Conservation (phyloP, 495 filamentous ascomycete genomes). For the Haplographium delicatum region DNA sequence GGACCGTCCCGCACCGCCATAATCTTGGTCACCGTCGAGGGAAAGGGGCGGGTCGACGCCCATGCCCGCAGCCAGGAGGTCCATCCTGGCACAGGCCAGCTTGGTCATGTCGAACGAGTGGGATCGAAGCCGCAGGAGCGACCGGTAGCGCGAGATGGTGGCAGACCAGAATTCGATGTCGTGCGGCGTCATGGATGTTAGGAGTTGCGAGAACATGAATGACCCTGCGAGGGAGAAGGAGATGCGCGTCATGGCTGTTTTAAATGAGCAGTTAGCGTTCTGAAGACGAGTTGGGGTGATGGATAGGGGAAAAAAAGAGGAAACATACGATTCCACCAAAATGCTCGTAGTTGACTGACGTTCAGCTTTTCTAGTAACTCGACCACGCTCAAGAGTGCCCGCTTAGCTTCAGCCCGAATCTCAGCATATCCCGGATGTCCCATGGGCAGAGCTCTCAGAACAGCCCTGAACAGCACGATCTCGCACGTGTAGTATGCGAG, state of each 20-base stretch:
- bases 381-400: slow-evolving; percentile 52
- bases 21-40: not conserved
- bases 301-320: slow-evolving; percentile 14
- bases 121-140: not conserved
- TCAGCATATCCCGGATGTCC: slow-evolving; percentile 22
- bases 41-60: slow-evolving; percentile 5
- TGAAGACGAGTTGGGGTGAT: not conserved
- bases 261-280: not conserved
- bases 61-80: slow-evolving; percentile 8
- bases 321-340: slow-evolving; percentile 46
- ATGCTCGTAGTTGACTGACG: slow-evolving; percentile 46
- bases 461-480: slow-evolving; percentile 55
- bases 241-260: slow-evolving; percentile 26
- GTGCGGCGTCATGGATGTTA: slow-evolving; percentile 1
- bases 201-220: slow-evolving; percentile 28
- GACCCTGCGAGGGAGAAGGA: slow-evolving; percentile 53
- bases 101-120: slow-evolving; percentile 3
- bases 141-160: slow-evolving; percentile 2
- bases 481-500: slow-evolving; percentile 58
- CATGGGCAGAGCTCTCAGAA: slow-evolving; percentile 46
- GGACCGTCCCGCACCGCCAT: not conserved
- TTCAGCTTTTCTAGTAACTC: slow-evolving; percentile 54
- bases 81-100: slow-evolving; percentile 3
- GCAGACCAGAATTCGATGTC: slow-evolving; percentile 11
- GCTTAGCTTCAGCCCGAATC: slow-evolving; percentile 48